Base-by-base conservation (phyloP, 768 basidiomycete genomes). In the Boletellus ananiceps region DNA sequence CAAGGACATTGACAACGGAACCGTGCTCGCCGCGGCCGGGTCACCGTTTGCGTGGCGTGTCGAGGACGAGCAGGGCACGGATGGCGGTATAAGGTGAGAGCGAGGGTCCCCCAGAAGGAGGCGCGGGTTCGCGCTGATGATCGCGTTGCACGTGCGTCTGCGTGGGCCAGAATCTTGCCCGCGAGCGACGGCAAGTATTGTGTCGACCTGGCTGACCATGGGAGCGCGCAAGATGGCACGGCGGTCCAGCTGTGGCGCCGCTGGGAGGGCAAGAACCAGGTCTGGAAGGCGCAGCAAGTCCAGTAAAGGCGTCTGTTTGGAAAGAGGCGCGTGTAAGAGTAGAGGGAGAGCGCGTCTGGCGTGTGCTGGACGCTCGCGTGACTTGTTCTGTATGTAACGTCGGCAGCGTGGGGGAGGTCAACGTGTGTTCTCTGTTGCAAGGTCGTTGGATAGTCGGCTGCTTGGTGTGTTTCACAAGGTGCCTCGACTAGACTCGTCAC, bases 251-350 rank as follows among this genome's bases (percentile, higher is more conserved):
- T 81, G 23, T 82, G 81, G 80, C 56, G 55, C 13, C 67, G 67
- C 15, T 80, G 78, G 79, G 61, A 58, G 0, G 78, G 74, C 4
- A 41, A 69, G 16, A 80, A 81, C 56, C 82, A 83, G 65, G 70
- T 75, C 4, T 83, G 82, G 82, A 58, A 40, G 52, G 6, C 48
- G 32, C 39, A 54, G 16, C 31, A 35, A 38, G 8, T 50, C 40
- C 13, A 59, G 50, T 59, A 36, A 23, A 21, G n/a, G 5, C 14
- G 27, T 7, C 4, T 14, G 27, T 37, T 16, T 15, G 4, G 6
- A 19, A 1, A 3, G 4, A 9, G 25, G 9, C 5, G 25, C 16
- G 34, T 51, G 50, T 50, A 51, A 4, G 44, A 40, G n/a, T 40
- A 46, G 23, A 15, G 4, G 1, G 0, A 19, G 29, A n/a, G 12